These are phyloP conservation scores for Colletotrichum nymphaeae DNA, from an alignment of 2,329 filamentous ascomycete genomes.

Conservation along the genomic window DNA sequence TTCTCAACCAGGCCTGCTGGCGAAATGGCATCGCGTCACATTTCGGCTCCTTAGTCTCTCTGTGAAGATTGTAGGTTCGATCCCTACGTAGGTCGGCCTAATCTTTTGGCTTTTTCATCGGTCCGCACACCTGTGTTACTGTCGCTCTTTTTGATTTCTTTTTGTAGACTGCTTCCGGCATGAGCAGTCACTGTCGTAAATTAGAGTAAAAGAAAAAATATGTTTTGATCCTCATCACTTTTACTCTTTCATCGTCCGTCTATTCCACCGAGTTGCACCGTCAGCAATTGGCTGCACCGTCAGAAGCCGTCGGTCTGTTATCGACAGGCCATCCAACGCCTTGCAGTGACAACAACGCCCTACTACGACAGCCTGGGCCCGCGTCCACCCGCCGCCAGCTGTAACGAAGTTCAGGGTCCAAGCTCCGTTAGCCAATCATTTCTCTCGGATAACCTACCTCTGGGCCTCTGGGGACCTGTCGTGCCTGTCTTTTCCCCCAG, in stretches of 20 bases:
- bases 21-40: conserved; percentile 37
- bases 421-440: neutral
- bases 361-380: neutral
- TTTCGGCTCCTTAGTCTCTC: conserved; percentile 28
- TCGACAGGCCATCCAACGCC: too few species aligned
- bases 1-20: conserved; percentile 16
- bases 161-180: neutral
- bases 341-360: too few species aligned
- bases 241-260: neutral
- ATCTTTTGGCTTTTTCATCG: neutral
- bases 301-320: neutral
- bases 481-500: too few species aligned
- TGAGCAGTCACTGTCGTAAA: too few species aligned
- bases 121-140: neutral
- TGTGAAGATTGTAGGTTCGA: conserved; percentile 36
- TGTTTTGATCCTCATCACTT: neutral
- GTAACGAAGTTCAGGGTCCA: neutral
- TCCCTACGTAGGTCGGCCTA: conserved; percentile 25
- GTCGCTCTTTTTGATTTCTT: neutral
- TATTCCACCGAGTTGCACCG: neutral
- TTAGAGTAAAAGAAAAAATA: too few species aligned
- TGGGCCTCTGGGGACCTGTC: too few species aligned
- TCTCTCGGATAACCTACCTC: neutral
- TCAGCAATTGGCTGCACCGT: neutral
- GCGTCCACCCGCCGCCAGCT: neutral